Evolutionary conservation across 2,329 filamentous ascomycete genomes (phyloP), one percentile per base, ranked within the genome.

Genomic region (Arthrocladium fulminans): DNA sequence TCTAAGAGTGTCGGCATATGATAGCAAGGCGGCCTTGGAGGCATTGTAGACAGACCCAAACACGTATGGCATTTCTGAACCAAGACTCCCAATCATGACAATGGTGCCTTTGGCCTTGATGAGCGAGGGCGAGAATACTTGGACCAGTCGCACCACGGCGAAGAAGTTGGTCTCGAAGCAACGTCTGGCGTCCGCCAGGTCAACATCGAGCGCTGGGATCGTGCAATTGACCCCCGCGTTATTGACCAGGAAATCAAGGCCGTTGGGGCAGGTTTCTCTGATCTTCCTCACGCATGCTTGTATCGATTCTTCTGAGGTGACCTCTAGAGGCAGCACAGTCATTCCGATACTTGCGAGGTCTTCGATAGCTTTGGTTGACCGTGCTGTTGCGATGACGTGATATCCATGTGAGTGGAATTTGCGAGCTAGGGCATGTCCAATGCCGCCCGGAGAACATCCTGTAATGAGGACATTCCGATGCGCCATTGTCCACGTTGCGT

Each of bases 21-120:
- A 67, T 58, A 80, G 76, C 29, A 81, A 58, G 0, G 79, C 78
- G 0, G 76, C 78, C 60, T 81, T 81, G 30, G 72, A 74, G 6
- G 76, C 75, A 56, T 77, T 78, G 65, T 82, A 81, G 13, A n/a
- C n/a, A n/a, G n/a, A n/a, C n/a, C n/a, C n/a, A n/a, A n/a, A n/a
- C n/a, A n/a, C n/a, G n/a, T n/a, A n/a, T n/a, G n/a, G n/a, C n/a
- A n/a, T n/a, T n/a, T n/a, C n/a, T n/a, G n/a, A n/a, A n/a, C n/a
- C n/a, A n/a, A n/a, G n/a, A n/a, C n/a, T n/a, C n/a, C n/a, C n/a
- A n/a, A n/a, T n/a, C n/a, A n/a, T n/a, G n/a, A n/a, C n/a, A n/a
- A n/a, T n/a, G n/a, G n/a, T n/a, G n/a, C n/a, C n/a, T n/a, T n/a
- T n/a, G n/a, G n/a, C n/a, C n/a, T n/a, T n/a, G n/a, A n/a, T n/a